Base-by-base conservation (phyloP, 2,329 filamentous ascomycete species). In the Ilyonectria robusta region DNA sequence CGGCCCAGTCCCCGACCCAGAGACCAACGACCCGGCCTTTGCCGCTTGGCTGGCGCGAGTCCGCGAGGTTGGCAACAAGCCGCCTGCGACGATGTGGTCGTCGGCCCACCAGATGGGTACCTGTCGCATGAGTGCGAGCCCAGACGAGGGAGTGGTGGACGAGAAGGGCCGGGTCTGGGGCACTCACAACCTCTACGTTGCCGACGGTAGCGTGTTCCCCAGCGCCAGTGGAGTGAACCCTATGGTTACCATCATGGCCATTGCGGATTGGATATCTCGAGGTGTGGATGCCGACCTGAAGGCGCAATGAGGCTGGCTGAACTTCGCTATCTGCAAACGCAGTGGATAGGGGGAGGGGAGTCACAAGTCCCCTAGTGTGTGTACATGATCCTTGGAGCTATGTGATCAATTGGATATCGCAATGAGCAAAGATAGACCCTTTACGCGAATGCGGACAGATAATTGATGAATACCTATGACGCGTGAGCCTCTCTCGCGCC, bases 51-150 rank as follows among this genome's bases (percentile, higher is more conserved):
- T 93, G 2, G 77, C 78, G 6, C 77, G 82, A 58, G 66, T 91
- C 13, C 79, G 85, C 62, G 76, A 76, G 40, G 81, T 88, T 21
- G 84, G 86, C 44, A 86, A 86, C 55, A 82, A 80, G 65, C 83
- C 84, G 19, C 87, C 88, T 0, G 81, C 85, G 33, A 83, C 84
- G 23, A 78, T 82, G n/a, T 93, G 89, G 74, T 81, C 85, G 33
- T 92, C 89, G n/a, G 93, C 93, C 19, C 93, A 95, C 79, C 93
- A 95, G 82, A 95, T 95, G 93, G 91, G 92, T 23, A 89, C 89
- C 10, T 93, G 91, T 75, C 84, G 92, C 3, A 95, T 95, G 93
- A 89, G 89, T 66, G 83, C 83, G 48, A 80, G 79, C 68, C 78
- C 80, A 61, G 78, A 81, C 33, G 81, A 81, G 44, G 89, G 89